These are phyloP conservation scores for Parathielavia appendiculata DNA, from an alignment of 495 filamentous ascomycete species.

Conservation along the genomic window DNA sequence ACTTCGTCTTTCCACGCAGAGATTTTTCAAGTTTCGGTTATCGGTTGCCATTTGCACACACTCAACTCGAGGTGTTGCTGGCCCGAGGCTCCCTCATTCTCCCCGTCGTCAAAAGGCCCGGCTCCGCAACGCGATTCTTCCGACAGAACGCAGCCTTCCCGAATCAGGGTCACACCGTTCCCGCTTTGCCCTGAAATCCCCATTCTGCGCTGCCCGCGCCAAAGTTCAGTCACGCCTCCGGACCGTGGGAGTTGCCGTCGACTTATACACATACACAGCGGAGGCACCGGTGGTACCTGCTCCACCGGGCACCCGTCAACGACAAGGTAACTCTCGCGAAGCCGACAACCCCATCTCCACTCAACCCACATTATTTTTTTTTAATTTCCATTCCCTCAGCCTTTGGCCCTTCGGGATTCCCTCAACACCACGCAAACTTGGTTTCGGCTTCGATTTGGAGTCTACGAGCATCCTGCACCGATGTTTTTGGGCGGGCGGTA, in stretches of 20 bases:
- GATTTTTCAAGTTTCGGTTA: constrained; percentile 18
- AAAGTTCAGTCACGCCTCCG: constrained; percentile 1
- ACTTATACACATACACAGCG: constrained; percentile 14
- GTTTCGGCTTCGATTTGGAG: constrained; percentile 25
- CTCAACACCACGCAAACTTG: constrained; percentile 10
- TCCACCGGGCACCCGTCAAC: constrained; percentile 16
- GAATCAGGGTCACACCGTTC: constrained; percentile 16
- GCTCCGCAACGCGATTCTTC: constrained; percentile 27
- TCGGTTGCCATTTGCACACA: background rate
- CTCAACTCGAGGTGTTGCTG: constrained; percentile 8
- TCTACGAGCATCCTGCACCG: constrained; percentile 27
- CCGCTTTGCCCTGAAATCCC: constrained; percentile 19
- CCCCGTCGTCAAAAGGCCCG: background rate
- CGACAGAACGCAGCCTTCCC: constrained; percentile 10
- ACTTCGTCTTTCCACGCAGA: background rate
- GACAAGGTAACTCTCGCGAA: background rate
- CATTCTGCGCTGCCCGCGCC: constrained; percentile 19
- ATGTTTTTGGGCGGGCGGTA: constrained; percentile 21
- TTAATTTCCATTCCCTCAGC: constrained; percentile 22
- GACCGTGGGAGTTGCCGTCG: constrained; percentile 1
- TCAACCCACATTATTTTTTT: constrained; percentile 34
- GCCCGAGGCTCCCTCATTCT: constrained; percentile 18
- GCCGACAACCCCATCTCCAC: constrained; percentile 28
- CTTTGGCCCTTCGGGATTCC: background rate
- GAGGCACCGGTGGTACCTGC: background rate